These are phyloP conservation scores for Vaccinium myrtillus DNA, from an alignment of 148 eudicot species.

Conservation along the genomic window DNA sequence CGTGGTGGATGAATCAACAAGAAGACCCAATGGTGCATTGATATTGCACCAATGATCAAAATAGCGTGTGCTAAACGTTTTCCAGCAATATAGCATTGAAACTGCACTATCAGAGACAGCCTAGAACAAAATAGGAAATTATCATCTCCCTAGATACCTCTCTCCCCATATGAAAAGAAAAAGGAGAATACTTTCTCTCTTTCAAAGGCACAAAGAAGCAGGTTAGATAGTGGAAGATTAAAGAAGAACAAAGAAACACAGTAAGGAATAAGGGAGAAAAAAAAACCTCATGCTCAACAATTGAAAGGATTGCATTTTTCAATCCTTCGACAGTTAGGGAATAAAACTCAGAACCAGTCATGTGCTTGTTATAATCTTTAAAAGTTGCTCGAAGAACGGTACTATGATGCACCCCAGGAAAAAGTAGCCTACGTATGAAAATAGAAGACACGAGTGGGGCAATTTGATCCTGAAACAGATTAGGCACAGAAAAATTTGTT, in stretches of 20 bases:
- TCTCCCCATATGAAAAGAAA: neutral
- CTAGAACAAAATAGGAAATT: conserved; percentile 38
- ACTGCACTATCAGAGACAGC: conserved; percentile 57
- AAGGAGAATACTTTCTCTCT: neutral
- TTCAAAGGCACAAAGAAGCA: conserved; percentile 16
- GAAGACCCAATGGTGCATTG: conserved; percentile 62
- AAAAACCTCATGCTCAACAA: conserved; percentile 80
- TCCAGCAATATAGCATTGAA: conserved; percentile 79
- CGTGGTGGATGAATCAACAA: conserved; percentile 54
- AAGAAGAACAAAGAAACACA: neutral
- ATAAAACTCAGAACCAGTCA: conserved; percentile 78
- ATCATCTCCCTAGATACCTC: conserved; percentile 24
- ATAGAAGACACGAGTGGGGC: conserved; percentile 72
- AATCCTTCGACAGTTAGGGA: conserved; percentile 66
- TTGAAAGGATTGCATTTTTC: conserved; percentile 64
- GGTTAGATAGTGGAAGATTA: conserved; percentile 1
- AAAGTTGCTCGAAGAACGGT: conserved; percentile 61
- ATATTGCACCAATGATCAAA: conserved; percentile 65
- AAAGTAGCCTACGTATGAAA: conserved; percentile 70
- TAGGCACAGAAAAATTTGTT: conserved; percentile 1
- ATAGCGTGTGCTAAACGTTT: conserved; percentile 59
- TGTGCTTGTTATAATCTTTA: conserved; percentile 64
- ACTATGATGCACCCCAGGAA: conserved; percentile 70
- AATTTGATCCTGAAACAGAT: conserved; percentile 65
- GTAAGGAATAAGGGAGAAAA: neutral